Base-by-base conservation (phyloP, 2,329 filamentous ascomycete species). In the Emmonsia crescens region DNA sequence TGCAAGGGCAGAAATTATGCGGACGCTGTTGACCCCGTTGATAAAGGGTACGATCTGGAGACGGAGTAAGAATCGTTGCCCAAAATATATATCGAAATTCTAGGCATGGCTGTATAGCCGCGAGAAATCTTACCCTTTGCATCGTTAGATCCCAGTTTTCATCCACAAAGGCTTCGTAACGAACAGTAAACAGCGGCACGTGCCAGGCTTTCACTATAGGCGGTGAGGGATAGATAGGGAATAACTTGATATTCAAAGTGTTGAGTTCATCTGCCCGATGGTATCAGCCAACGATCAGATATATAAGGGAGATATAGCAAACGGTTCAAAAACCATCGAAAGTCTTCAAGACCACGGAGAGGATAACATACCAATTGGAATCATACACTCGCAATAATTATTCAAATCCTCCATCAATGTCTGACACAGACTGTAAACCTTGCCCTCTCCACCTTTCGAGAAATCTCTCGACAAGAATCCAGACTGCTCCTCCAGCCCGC, bases 341-440 rank as follows among this genome's bases (percentile, higher is more conserved):
- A 16, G 8, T 12, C 5, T 38, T 10, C 46, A 24, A 24, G 12
- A 42, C 36, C 19, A 29, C 24, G 2, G 59, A 27, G 9, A 61
- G 61, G 33, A 55, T 40, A 49, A 64, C 83, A 65, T 77, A 92
- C 89, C 89, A 65, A 96, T 93, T 0, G 92, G 92, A 70, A 96
- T 96, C 92, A 96, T 96, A 80, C 92, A 96, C 78, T 99, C 94
- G 71, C 90, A 92, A 71, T 96, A 99, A 69, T 95, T 95, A 72
- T 97, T 96, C 67, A 99, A 73, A 72, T 99, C 92, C 76, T 96
- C 91, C 67, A 97, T 81, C 66, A 99, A 77, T 67, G 89, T 90
- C 78, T 93, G 89, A 70, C 96, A 95, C 3, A 87, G 83, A 79
- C 74, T 89, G 77, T 78, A 87, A 58, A 82, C 81, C 72, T 81